These are phyloP conservation scores for Sergeia podlipaevii DNA, from an alignment of 208 protist species.

Conservation along the genomic window DNA sequence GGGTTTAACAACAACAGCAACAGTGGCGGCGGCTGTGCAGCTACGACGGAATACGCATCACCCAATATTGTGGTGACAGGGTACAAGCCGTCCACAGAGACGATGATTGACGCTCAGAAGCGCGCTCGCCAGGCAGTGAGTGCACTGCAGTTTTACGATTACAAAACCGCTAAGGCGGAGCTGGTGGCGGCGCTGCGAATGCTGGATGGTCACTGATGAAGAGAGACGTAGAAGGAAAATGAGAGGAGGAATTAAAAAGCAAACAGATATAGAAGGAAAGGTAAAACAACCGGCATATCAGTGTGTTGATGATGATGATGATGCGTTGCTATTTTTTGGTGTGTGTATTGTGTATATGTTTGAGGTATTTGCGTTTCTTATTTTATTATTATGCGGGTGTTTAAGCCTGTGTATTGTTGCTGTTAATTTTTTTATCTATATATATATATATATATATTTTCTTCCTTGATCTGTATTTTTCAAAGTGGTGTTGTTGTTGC, in stretches of 20 bases:
- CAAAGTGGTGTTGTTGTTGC: too few species aligned
- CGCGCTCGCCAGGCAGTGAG: constrained; percentile 59
- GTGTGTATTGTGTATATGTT: too few species aligned
- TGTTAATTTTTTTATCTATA: too few species aligned
- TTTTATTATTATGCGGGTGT: too few species aligned
- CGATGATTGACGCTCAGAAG: constrained; percentile 83
- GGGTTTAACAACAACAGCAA: neutral
- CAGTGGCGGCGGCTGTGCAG: neutral
- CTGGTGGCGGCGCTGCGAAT: constrained; percentile 41
- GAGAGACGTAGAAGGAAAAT: too few species aligned
- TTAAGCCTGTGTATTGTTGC: too few species aligned
- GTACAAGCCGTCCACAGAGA: constrained; percentile 43
- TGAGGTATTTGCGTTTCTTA: too few species aligned
- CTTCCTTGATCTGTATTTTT: too few species aligned
- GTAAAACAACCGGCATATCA: neutral
- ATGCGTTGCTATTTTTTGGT: too few species aligned
- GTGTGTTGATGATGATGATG: too few species aligned
- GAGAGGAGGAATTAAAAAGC: too few species aligned
- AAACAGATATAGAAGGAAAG: neutral
- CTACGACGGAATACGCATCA: neutral
- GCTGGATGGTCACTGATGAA: constrained; percentile 26
- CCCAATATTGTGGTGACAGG: neutral
- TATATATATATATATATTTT: too few species aligned
- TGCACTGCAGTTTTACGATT: constrained; percentile 81
- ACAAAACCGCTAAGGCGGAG: constrained; percentile 42